Evolutionary conservation across 305 asterid genomes (phyloP), one percentile per base, ranked within the genome.

Genomic region (Fraxinus sp.): DNA sequence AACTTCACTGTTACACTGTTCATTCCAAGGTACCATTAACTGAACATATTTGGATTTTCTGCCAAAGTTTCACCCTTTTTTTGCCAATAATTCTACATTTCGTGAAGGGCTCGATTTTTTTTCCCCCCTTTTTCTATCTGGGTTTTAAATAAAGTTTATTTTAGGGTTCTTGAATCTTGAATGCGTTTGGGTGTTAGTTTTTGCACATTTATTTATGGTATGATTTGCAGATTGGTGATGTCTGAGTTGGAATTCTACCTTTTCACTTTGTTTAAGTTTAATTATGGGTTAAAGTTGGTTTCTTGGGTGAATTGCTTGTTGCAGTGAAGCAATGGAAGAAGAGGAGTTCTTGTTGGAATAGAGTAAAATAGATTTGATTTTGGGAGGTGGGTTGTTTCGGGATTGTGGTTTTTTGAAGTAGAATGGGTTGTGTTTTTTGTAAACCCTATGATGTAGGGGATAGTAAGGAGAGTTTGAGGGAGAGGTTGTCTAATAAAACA

Each of bases 401-500:
- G 76, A 83, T 88, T 89, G 83, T 70, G 86, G 73, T 82, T 32
- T 49, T 79, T 78, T 74, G 81, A 20, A 41, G 84, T 87, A 83
- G 68, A 88, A 94, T 94, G 98, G 98, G 98, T 24, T 86, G 95
- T 90, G 80, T 79, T 82, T 93, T 94, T 84, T 90, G 97, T 84
- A 94, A 93, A 86, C 93, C 95, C 79, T 87, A 91, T 88, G 93
- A 95, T 79, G 86, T 93, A 88, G 97, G 91, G 83, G 95, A 91
- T 80, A 88, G 93, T 81, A 89, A 88, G 86, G 95, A 92, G 87
- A 91, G 94, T 86, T 94, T 93, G 7, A 86, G 88, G 89, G 97
- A 93, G 87, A 89, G 95, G 87, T 46, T 85, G 73, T 81, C 95
- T 35, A 89, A 86, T 85, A 93, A 93, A 86, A 80, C 84, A 55